Conservation (phyloP, 495 filamentous ascomycete species). For the Tricharina praecox region DNA sequence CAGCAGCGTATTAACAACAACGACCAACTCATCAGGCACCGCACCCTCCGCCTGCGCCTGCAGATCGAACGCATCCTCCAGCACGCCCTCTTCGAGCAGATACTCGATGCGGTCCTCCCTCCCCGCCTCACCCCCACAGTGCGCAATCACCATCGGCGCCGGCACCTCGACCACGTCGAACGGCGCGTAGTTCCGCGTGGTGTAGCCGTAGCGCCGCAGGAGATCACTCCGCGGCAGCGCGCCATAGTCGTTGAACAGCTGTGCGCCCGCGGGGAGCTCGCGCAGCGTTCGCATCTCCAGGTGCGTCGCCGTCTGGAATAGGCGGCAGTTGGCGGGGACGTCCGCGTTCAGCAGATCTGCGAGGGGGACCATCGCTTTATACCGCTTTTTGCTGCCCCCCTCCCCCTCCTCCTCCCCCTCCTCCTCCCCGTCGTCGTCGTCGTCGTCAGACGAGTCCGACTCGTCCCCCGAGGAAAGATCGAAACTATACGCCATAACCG, state of each 20-base stretch:
- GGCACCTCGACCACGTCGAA: conserved; percentile 75
- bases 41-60: conserved; percentile 12
- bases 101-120: conserved; percentile 30
- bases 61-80: conserved; percentile 22
- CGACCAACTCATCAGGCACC: conserved; percentile 22
- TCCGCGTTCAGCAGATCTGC: conserved; percentile 90
- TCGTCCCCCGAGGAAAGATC: conserved; percentile 39
- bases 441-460: conserved; percentile 29
- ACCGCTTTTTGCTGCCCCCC: conserved; percentile 41
- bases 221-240: conserved; percentile 66
- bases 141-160: conserved; percentile 38
- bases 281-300: conserved; percentile 29
- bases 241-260: conserved; percentile 86
- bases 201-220: conserved; percentile 75
- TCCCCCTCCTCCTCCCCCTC: conserved; percentile 42
- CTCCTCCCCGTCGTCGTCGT: conserved; percentile 39
- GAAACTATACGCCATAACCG: conserved; percentile 92
- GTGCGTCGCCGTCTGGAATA: conserved; percentile 18
- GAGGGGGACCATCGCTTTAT: conserved; percentile 79
- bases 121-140: conserved; percentile 35
- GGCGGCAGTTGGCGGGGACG: conserved; percentile 52
- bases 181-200: conserved; percentile 54
- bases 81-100: conserved; percentile 16
- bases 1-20: conserved; percentile 26
- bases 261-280: conserved; percentile 49